Evolutionary conservation across 169 alveolate genomes (phyloP), one percentile per base, ranked within the genome.

Genomic region (Eimeria sp.): DNA sequence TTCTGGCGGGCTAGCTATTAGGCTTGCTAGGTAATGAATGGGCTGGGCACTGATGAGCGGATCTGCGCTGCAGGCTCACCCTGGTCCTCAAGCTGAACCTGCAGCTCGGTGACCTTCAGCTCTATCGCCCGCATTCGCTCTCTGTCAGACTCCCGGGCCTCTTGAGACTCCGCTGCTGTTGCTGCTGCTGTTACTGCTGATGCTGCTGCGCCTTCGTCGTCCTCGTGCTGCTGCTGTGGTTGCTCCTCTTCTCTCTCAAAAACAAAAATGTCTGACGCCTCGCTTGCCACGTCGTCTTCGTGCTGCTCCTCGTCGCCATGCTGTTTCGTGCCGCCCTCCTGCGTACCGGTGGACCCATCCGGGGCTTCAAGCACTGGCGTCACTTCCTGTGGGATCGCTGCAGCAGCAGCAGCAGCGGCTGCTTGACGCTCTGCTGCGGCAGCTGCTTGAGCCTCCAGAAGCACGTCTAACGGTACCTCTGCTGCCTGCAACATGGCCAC

Each of bases 61-160:
- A 67, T 0, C 6, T 9, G 54, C 54, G 5, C 30, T 34, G n/a
- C 27, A 80, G 70, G 5, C 90, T 73, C 25, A 91, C 95, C 57
- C 75, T 75, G 87, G 51, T 91, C 76, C 43, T 91, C 95, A 27
- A 91, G 90, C 58, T 91, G 90, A 18, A 91, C 90, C 61, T 91
- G 95, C 54, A 91, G 90, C 80, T 91, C 90, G 40, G 95, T 91
- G 65, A 91, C 95, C 88, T 91, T 76, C 63, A 91, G 95, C 82
- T 91, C 95, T 18, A 91, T 78, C 34, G 87, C 83, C 49, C 95
- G 95, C 95, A 91, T 91, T 43, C 88, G 87, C 30, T 73, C 88
- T 43, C 95, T 76, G 51, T 91, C 89, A 40, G 83, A 61, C 72
- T 87, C 94, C 70, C 94, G 78, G 43, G 94, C 94, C 94, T 87